Conservation (phyloP, 2,329 filamentous ascomycete species). For the Pseudogymnoascus sp. region DNA sequence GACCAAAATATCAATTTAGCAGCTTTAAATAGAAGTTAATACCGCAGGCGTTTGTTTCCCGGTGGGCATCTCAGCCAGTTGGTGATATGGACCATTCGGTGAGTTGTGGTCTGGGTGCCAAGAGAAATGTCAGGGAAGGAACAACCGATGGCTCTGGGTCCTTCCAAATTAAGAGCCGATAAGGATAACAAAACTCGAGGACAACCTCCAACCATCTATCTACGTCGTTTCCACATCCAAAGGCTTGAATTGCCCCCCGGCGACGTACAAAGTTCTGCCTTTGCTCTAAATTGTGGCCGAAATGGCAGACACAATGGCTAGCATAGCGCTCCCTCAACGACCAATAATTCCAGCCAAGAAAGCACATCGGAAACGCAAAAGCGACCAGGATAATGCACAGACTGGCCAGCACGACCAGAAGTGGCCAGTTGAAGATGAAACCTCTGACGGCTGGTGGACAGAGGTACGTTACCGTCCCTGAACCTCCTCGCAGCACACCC, state of each 20-base stretch:
- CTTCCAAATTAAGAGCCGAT: conserved; percentile 1
- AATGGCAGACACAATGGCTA: not conserved
- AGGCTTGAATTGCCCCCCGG: not conserved
- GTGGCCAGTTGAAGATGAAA: not conserved
- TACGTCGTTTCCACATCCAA: not conserved
- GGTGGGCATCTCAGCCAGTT: not conserved
- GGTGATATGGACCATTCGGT: not conserved
- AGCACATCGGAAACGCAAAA: conserved; percentile 1
- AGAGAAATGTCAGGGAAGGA: not conserved
- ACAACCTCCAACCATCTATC: not conserved
- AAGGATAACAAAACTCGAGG: conserved; percentile 2
- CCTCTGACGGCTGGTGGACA: conserved; percentile 4
- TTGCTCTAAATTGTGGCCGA: not conserved
- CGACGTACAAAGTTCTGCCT: not conserved
- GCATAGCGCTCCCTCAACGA: not conserved
- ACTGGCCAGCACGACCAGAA: conserved; percentile 1
- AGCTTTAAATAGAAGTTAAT: not conserved
- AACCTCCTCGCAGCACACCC: not conserved
- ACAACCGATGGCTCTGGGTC: not conserved
- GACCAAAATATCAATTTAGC: not conserved
- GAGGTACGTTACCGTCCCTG: not conserved
- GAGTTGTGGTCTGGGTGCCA: not conserved
- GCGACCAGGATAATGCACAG: conserved; percentile 4
- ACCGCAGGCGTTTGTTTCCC: no score
- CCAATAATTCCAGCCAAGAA: not conserved